Base-by-base conservation (phyloP, 345 rosid genomes). In the Sonneratia caseolaris region DNA sequence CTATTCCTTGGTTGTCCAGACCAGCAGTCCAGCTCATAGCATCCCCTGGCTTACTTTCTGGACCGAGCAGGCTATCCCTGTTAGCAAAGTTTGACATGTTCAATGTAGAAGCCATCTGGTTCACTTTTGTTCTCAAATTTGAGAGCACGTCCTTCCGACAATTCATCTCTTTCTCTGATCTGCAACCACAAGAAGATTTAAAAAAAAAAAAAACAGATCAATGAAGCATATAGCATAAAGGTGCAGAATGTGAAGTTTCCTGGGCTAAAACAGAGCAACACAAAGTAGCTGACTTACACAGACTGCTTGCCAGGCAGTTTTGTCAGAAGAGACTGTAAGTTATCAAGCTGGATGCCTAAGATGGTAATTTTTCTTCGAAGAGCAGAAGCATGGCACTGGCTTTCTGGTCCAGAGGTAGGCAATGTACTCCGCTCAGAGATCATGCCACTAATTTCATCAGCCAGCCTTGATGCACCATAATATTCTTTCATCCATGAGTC, bases 101-200 rank as follows among this genome's bases (percentile, higher is more conserved):
- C 91, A 95, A 81, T 3, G 86, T 49, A 75, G 82, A 77, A 65
- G 91, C 98, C 97, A 92, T 90, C 80, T 92, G 97, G 75, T 77
- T 89, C 32, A 86, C 88, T 79, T 87, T 89, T 37, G 90, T 78
- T 76, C 90, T 88, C 82, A 92, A 68, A 81, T 89, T 89, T 45
- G 85, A 79, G 65, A 86, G 79, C 97, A 89, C 86, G 78, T 95
- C 99, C 83, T 80, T 92, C 66, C 98, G 96, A 40, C 92, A 88
- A 76, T 95, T 95, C 88, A 90, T 87, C 85, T 95, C 99, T 79
- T 88, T 95, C 79, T 89, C 97, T 6, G 98, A 85, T 70, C 98
- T 95, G 91, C 42, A 18, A 14, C 78, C 51, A 47, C 51, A 5
- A 47, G 14, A 40, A 40, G 51, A 47, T 4, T 47, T 47, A 37